A percentile compares a stretch with the other conserved stretches of the same genome.
Conservation (phyloP, 176 grass and related monocot genomes). For the Melocanna baccifera region DNA sequence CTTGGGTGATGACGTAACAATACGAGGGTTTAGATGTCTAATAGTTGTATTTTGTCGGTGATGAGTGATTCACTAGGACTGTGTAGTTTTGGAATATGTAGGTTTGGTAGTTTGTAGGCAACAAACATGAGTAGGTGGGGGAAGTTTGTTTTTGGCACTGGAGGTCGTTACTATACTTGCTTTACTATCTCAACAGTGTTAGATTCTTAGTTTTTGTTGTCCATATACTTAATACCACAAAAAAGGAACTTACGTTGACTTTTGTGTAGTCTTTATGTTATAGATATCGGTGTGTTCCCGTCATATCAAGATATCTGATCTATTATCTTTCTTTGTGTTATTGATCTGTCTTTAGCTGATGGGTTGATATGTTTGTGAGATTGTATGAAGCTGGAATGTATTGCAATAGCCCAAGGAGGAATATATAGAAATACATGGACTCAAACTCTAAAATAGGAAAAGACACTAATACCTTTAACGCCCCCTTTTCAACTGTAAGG, state of each 20-base stretch:
- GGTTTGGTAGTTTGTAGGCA: background rate
- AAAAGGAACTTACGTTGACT: too few species aligned
- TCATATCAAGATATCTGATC: background rate
- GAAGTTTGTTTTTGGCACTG: background rate
- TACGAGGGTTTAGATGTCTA: background rate
- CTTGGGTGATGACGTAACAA: background rate
- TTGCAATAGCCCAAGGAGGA: too few species aligned
- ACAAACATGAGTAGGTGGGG: background rate
- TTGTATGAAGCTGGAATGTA: too few species aligned
- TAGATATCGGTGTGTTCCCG: background rate
- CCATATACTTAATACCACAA: background rate
- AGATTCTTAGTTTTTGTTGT: background rate
- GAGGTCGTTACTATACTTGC: background rate
- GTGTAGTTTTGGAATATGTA: background rate
- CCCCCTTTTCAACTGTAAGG: too few species aligned
- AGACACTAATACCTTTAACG: too few species aligned
- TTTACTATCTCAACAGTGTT: background rate
- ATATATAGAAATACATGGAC: too few species aligned
- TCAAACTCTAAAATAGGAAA: too few species aligned
- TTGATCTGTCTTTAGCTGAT: background rate
- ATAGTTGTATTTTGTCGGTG: background rate
- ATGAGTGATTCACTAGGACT: background rate
- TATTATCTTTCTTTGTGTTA: background rate
- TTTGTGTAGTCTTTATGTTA: background rate
- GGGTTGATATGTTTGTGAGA: background rate